These are phyloP conservation scores for Hibiscus tridactylites DNA, from an alignment of 345 rosid genomes.

Conservation along the genomic window DNA sequence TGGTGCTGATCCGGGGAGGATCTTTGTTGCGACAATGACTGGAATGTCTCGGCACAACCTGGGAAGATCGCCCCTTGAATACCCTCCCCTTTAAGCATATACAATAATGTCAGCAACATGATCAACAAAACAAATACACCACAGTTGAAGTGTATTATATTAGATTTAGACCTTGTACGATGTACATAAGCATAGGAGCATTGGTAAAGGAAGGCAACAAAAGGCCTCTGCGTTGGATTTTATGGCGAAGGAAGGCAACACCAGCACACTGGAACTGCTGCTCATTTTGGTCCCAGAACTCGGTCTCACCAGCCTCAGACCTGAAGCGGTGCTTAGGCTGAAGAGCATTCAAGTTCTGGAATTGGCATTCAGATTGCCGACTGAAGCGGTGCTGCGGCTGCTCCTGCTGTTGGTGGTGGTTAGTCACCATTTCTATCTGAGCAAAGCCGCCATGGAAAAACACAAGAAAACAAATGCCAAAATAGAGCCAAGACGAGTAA, in stretches of 20 bases:
- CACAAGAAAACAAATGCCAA: slow-evolving; percentile 32
- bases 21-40: background rate
- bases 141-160: too few relatives aligned
- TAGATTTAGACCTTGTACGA: slow-evolving; percentile 24
- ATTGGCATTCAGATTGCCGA: slow-evolving; percentile 20
- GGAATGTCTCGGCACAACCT: slow-evolving; percentile 17
- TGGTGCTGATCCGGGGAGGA: slow-evolving; percentile 20
- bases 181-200: slow-evolving; percentile 31
- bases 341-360: slow-evolving; percentile 20
- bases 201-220: slow-evolving; percentile 34
- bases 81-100: slow-evolving; percentile 2
- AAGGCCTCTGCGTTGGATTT: slow-evolving; percentile 24
- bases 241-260: slow-evolving; percentile 32
- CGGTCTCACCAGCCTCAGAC: slow-evolving; percentile 37
- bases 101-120: background rate
- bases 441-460: slow-evolving; percentile 37
- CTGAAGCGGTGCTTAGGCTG: slow-evolving; percentile 23
- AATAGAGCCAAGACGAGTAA: slow-evolving; percentile 4
- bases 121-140: background rate
- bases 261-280: slow-evolving; percentile 38
- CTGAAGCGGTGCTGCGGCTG: slow-evolving; percentile 1
- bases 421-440: background rate
- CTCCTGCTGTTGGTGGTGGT: background rate
- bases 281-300: slow-evolving; percentile 34
- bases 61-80: slow-evolving; percentile 5